Percentiles rank a stretch among this genome's conserved stretches.
Conservation (phyloP, 2,329 filamentous ascomycete genomes). For the Stachybotrys echinatus region DNA sequence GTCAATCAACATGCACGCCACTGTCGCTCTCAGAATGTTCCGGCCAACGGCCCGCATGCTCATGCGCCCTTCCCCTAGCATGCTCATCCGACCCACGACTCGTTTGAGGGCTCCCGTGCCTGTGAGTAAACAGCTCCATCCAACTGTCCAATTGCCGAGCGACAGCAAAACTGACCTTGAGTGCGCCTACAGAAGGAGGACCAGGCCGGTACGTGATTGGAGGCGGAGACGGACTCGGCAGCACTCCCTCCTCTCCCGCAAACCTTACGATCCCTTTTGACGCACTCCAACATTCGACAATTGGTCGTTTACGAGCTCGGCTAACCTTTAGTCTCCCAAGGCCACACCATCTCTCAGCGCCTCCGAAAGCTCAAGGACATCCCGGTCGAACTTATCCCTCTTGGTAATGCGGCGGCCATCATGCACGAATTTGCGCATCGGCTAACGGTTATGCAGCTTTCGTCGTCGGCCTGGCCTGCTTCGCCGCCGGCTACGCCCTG, state of each 20-base stretch:
- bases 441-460: constrained; percentile 52
- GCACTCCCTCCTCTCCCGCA: background rate
- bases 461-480: constrained; percentile 80
- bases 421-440: background rate
- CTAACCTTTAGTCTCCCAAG: constrained; percentile 40
- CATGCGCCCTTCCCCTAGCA: background rate
- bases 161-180: constrained; percentile 14
- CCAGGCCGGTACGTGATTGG: constrained; percentile 55
- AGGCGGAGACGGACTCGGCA: background rate
- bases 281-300: background rate
- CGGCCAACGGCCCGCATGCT: constrained; percentile 57
- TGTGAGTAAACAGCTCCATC: constrained; percentile 48
- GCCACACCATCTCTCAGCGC: constrained; percentile 95
- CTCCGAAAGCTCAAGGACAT: constrained; percentile 84
- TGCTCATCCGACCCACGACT: constrained; percentile 45
- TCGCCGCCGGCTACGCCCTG: constrained; percentile 78
- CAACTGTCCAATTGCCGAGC: background rate
- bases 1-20: constrained; percentile 56
- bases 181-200: constrained; percentile 53
- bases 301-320: background rate
- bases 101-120: constrained; percentile 67
- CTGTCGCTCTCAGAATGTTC: constrained; percentile 62
- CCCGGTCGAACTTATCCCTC: constrained; percentile 88
- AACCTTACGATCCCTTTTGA: background rate
- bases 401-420: constrained; percentile 55